Evolutionary conservation across 176 grass and related monocot genomes (phyloP).

Genomic region (Echinochloa phyllopogon): DNA sequence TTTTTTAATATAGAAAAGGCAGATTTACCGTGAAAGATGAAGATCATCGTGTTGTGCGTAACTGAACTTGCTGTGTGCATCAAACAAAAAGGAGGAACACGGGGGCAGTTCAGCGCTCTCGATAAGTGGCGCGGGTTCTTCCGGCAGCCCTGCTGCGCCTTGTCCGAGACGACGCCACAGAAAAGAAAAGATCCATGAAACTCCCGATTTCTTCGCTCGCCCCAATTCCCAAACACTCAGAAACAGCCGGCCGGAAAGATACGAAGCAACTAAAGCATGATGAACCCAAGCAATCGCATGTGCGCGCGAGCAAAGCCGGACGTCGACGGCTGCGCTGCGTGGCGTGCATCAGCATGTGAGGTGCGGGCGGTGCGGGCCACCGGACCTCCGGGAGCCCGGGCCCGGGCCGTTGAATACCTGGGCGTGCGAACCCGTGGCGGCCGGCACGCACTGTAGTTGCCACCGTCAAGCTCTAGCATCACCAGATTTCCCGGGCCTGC

Average conservation of each 20-base stretch:
- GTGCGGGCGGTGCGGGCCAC: constrained; percentile 45
- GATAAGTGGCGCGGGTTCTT: too few relatives aligned
- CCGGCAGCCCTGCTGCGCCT: too few relatives aligned
- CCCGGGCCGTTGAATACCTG: background rate
- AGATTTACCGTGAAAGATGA: too few relatives aligned
- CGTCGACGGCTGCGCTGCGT: constrained; percentile 36
- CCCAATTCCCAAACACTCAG: background rate
- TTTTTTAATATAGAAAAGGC: too few relatives aligned
- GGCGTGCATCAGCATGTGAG: constrained; percentile 43
- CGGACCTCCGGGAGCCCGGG: background rate
- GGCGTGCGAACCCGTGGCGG: background rate
- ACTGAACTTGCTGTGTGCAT: too few relatives aligned
- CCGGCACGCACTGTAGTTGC: background rate
- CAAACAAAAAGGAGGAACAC: too few relatives aligned
- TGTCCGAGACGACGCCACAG: too few relatives aligned
- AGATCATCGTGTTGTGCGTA: too few relatives aligned
- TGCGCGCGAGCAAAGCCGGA: constrained; percentile 42
- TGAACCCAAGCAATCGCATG: background rate
- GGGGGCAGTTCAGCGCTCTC: too few relatives aligned
- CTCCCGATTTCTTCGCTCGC: background rate
- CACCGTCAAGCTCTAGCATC: background rate
- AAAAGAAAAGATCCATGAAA: background rate
- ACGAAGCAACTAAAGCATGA: constrained; percentile 40
- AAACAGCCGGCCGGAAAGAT: constrained; percentile 44
- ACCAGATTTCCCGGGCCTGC: constrained; percentile 18